Base-by-base conservation (phyloP, 139 green algal genomes). In the Gonium pectorale region DNA sequence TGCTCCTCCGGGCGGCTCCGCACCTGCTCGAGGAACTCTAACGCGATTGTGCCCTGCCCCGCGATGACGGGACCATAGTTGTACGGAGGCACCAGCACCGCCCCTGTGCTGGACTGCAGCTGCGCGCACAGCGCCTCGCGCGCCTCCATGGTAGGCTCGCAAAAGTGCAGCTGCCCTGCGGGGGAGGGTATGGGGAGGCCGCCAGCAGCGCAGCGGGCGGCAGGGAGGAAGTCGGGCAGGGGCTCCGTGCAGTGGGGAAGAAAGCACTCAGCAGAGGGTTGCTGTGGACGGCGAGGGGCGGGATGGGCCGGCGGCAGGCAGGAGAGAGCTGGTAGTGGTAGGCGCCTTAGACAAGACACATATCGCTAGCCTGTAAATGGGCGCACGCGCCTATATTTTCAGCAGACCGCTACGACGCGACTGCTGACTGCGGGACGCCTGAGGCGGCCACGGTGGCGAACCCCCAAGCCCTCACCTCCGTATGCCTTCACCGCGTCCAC, bases 11-110 rank as follows among this genome's bases (percentile, higher is more conserved):
- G 31, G 31, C 60, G 29, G 29, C 2, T 7, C 60, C 60, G 3
- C 29, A 95, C 93, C 91, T 98, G 95, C 85, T 97, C 62, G 69
- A 98, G 83, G 3, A 98, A 74, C 88, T 98, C 95, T 52, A 98
- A 86, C 0, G 87, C 95, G 0, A 98, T 94, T 13, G 95, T 98
- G 82, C 94, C 95, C 86, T 98, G 95, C 13, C 95, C 95, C 11
- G 88, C 82, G 6, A 97, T 96, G 64, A 95, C 90, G 24, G 77
- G 66, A 0, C 63, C 70, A 75, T 95, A 63, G 89, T 98, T 95
- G 87, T 96, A 98, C 1, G 95, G 95, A 9, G 92, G 93, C 0
- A 98, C 72, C 26, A 98, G 90, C 2, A 73, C 72, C 2, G 95
- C 93, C 2, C 95, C 94, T 2, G 92, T 96, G 27, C 79, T 40